Conservation (phyloP, 129 eudicot genomes). For the Chrysanthemum lavandulifolium region DNA sequence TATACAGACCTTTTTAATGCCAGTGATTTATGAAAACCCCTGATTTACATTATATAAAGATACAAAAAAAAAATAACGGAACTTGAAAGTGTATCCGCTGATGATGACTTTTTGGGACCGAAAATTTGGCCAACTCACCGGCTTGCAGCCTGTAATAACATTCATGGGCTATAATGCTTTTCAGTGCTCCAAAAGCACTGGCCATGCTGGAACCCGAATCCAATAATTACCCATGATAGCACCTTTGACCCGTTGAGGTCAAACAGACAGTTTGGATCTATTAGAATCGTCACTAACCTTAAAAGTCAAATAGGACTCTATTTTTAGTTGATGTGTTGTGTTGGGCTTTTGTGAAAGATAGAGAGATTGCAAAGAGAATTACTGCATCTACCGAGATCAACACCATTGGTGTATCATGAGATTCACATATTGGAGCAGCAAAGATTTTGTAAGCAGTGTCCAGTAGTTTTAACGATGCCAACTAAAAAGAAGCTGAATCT, state of each 20-base stretch:
- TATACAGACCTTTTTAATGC: no score
- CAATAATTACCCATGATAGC: slow-evolving; percentile 44
- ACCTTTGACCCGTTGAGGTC: slow-evolving; percentile 2
- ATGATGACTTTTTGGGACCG: not conserved
- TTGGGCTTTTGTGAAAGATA: slow-evolving; percentile 87
- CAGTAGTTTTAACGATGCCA: slow-evolving; percentile 34
- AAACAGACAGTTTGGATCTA: slow-evolving; percentile 32
- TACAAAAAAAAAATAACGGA: not conserved
- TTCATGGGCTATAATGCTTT: slow-evolving; percentile 67
- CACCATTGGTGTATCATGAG: slow-evolving; percentile 94
- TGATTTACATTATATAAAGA: no score
- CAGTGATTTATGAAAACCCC: no score
- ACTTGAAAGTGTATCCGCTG: not conserved
- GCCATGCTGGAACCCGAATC: slow-evolving; percentile 83
- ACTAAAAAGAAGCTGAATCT: slow-evolving; percentile 26
- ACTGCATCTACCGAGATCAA: slow-evolving; percentile 69
- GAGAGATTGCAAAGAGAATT: slow-evolving; percentile 78
- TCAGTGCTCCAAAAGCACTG: slow-evolving; percentile 91
- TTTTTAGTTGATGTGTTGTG: slow-evolving; percentile 26
- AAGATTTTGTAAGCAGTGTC: slow-evolving; percentile 68
- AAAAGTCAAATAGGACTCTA: not conserved
- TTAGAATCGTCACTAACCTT: not conserved
- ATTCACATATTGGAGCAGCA: slow-evolving; percentile 88
- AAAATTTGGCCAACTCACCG: not conserved
- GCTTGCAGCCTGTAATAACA: not conserved